Evolutionary conservation across 331 rosid genomes (phyloP).

Genomic region (Prunus yedoensis): DNA sequence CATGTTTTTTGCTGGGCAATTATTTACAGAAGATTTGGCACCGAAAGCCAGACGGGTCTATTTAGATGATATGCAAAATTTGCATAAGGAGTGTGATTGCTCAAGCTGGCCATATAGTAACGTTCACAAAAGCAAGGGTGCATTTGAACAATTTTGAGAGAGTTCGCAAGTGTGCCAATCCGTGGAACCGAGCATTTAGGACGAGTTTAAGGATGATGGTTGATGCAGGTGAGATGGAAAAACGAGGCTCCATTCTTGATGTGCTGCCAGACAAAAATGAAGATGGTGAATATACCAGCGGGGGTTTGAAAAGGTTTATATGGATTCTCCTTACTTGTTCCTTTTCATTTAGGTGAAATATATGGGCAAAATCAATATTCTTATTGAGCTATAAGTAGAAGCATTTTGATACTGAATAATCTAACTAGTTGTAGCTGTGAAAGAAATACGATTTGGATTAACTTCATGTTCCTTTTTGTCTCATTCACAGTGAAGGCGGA

Average conservation of each 20-base stretch:
- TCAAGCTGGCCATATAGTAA: conserved; percentile 48
- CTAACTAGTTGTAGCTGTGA: not conserved
- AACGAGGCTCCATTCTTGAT: conserved; percentile 46
- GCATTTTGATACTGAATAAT: conserved; percentile 5
- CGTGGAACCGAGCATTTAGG: conserved; percentile 39
- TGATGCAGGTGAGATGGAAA: conserved; percentile 51
- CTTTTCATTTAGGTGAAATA: conserved; percentile 4
- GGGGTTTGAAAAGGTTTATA: conserved; percentile 78
- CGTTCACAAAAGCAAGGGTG: conserved; percentile 32
- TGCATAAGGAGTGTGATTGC: conserved; percentile 52
- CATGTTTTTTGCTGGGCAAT: conserved; percentile 17
- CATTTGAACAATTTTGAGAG: conserved; percentile 38
- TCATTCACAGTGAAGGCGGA: conserved; percentile 74
- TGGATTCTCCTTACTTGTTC: not conserved
- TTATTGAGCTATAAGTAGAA: conserved; percentile 1
- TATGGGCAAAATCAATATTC: not conserved
- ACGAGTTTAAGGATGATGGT: conserved; percentile 66
- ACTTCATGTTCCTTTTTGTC: conserved; percentile 10
- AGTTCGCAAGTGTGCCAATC: conserved; percentile 26
- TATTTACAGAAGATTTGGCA: conserved; percentile 25
- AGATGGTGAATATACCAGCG: conserved; percentile 56
- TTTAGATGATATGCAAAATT: conserved; percentile 63
- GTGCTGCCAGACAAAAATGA: conserved; percentile 54
- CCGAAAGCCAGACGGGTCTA: conserved; percentile 24
- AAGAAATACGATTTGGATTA: not conserved